Evolutionary conservation across 345 rosid genomes (phyloP), one percentile per base, ranked within the genome.

Genomic region (Acer saccharum): DNA sequence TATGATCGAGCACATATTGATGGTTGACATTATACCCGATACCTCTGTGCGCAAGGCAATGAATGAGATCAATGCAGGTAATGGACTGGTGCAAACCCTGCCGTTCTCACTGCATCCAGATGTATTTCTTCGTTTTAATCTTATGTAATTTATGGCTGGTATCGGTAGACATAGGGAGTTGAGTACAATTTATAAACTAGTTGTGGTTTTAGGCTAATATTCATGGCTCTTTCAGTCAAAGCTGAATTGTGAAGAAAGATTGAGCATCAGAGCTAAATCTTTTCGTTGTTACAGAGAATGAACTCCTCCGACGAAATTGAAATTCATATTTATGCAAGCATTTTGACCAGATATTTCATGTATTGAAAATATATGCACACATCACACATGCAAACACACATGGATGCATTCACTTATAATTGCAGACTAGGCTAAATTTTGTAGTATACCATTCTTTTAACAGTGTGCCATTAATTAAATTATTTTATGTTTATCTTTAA

Each of bases 41-140:
- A 67, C 91, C 11, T 80, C 98, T 69, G 98, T 97, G 25, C 97
- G 98, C 75, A 89, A 79, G 85, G 98, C 99, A 18, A 94, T 97
- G 99, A 97, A 97, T 55, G 99, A 97, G 87, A 97, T 97, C 76
- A 97, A 97, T 83, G 99, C 99, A 80, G 98, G 99, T 96, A 83
- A 77, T 46, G 18, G 14, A 10, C 8, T 65, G 9, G 66, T 10
- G 2, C 67, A 20, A 21, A n/a, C 14, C 54, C 21, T 68, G 18
- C 44, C 25, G 61, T 35, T 63, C 21, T 41, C 39, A 11, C 23
- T 63, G 52, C 71, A 63, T 46, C 18, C 4, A 41, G 52, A 54
- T 20, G 50, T 32, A 14, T 32, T 32, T 74, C 32, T 17, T 52
- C 2, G 16, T 65, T 52, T 48, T 1, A 0, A 14, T 20, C 23